Conservation (phyloP, 2,329 filamentous ascomycete genomes). For the Rhynchosporium agropyri region DNA sequence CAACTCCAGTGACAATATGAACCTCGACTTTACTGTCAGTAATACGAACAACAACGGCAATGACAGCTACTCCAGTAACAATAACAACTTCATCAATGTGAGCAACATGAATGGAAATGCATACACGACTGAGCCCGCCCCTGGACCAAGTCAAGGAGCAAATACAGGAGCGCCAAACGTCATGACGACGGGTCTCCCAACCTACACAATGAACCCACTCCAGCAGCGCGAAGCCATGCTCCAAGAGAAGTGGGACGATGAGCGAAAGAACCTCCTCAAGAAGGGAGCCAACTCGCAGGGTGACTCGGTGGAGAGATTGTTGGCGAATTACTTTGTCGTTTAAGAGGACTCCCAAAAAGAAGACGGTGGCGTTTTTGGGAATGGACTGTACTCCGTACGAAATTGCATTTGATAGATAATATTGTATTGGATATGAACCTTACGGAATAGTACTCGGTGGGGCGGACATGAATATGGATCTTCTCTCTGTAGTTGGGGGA, state of each 20-base stretch:
- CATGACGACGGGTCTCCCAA: constrained; percentile 38
- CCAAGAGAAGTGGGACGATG: constrained; percentile 49
- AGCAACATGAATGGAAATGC: neutral
- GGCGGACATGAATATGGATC: too few relatives aligned
- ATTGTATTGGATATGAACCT: neutral
- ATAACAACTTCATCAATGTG: too few relatives aligned
- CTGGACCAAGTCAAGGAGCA: neutral
- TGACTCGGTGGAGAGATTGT: constrained; percentile 33
- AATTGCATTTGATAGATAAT: neutral
- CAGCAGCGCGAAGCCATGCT: constrained; percentile 53
- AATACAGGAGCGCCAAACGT: constrained; percentile 1
- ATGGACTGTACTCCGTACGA: neutral
- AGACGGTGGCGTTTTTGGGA: neutral
- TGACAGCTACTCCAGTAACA: too few relatives aligned
- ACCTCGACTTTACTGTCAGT: too few relatives aligned
- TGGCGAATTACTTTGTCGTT: constrained; percentile 37
- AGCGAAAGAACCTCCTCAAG: constrained; percentile 45
- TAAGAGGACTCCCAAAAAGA: constrained; percentile 22
- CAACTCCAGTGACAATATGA: constrained; percentile 16
- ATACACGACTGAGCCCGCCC: neutral
- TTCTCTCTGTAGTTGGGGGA: too few relatives aligned
- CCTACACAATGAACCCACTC: constrained; percentile 47
- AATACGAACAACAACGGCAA: too few relatives aligned
- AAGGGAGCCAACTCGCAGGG: constrained; percentile 36
- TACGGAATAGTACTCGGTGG: too few relatives aligned